These are phyloP conservation scores for Colletotrichum sp. DNA, from an alignment of 2,329 filamentous ascomycete genomes.

Conservation along the genomic window DNA sequence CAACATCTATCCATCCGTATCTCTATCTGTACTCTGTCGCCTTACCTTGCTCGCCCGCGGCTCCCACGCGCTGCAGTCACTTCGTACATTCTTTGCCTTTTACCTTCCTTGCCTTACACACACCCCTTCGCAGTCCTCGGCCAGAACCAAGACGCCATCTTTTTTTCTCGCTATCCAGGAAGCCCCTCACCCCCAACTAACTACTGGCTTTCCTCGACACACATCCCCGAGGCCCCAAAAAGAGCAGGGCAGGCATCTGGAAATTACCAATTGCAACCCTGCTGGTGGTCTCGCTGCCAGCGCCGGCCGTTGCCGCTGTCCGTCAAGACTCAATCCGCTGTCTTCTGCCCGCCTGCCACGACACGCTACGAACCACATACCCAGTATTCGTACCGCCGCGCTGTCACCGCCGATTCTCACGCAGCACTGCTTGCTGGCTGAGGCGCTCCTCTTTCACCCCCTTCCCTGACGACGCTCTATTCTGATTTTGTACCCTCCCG, in stretches of 20 bases:
- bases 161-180: background rate
- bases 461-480: background rate
- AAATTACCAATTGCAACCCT: constrained; percentile 26
- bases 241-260: constrained; percentile 20
- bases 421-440: background rate
- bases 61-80: background rate
- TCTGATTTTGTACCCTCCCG: background rate
- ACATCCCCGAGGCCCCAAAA: background rate
- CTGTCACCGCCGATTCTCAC: background rate
- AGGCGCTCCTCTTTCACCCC: background rate
- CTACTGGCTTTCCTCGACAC: constrained; percentile 7
- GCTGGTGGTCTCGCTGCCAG: constrained; percentile 9
- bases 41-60: background rate
- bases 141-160: background rate
- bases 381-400: background rate
- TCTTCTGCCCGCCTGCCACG: background rate
- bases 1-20: background rate
- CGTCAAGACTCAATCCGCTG: constrained; percentile 1
- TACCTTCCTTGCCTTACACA: background rate
- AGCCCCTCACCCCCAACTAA: background rate
- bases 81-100: background rate
- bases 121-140: background rate
- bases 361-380: background rate
- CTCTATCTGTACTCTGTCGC: background rate
- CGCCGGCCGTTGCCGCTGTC: constrained; percentile 1